Evolutionary conservation across 2,329 filamentous ascomycete genomes (phyloP), one percentile per base, ranked within the genome.

Genomic region (Claviceps humidiphila): DNA sequence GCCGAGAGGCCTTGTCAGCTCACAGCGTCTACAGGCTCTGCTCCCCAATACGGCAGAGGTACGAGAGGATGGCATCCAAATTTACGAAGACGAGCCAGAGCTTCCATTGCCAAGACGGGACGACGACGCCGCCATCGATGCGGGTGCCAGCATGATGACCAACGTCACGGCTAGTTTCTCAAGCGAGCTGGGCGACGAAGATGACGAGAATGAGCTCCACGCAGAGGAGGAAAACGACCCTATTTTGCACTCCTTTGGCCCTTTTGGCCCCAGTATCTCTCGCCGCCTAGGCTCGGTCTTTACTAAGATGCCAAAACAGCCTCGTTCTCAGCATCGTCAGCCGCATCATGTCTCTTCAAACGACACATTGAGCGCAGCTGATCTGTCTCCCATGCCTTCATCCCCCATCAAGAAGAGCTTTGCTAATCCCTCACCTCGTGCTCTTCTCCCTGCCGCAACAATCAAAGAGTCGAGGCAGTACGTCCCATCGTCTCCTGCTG

Each of bases 181-280:
- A 7, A 82, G 77, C 62, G 79, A 81, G 50, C 68, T 77, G 26
- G 72, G 70, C 13, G 70, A 67, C 51, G 65, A 71, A 5, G 82
- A 85, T 17, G 82, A 89, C 17, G 80, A 85, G 51, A 84, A 53
- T 20, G 82, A 95, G 57, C 84, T 53, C n/a, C 82, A 95, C 57
- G 84, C 87, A 0, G 85, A 91, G 60, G 90, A 96, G 71, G 91
- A 97, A 68, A 96, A 96, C 57, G 93, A 97, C 59, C 90, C 90
- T 2, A 82, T 95, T 51, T 75, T 96, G 17, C 87, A 93, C 67
- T 95, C 90, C 0, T 96, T 96, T 59, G 90, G 89, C 16, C 89
- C 89, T 1, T 95, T 87, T 62, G 89, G 89, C 43, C 86, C 87
- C 51, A 88, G 95, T 63, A 75, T 95, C 40, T 81, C 91, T n/a